Evolutionary conservation across 495 filamentous ascomycete genomes (phyloP).

Genomic region (Rhypophila decipiens): DNA sequence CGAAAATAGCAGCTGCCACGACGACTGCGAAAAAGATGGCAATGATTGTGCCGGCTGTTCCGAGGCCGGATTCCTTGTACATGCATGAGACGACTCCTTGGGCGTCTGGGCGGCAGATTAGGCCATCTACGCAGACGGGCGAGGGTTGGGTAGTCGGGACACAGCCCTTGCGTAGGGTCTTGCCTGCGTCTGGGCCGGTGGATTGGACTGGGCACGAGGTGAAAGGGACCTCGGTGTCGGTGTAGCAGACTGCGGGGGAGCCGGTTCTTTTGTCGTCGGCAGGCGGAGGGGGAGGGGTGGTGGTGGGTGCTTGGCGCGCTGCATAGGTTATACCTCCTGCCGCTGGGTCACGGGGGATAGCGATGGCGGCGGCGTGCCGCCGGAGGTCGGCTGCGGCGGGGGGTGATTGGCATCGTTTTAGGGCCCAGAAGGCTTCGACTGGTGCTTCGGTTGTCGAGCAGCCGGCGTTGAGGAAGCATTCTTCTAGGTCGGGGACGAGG

Average conservation of each 20-base stretch:
- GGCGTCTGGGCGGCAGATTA: conserved; percentile 34
- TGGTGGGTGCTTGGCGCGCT: conserved; percentile 3
- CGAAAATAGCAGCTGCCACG: conserved; percentile 20
- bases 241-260: conserved; percentile 30
- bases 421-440: conserved; percentile 26
- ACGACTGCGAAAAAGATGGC: conserved; percentile 33
- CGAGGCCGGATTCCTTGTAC: conserved; percentile 28
- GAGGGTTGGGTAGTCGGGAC: conserved; percentile 24
- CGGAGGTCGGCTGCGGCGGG: conserved; percentile 28
- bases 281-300: not conserved
- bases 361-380: conserved; percentile 11
- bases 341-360: conserved; percentile 9
- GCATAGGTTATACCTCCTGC: conserved; percentile 6
- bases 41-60: conserved; percentile 32
- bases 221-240: conserved; percentile 20
- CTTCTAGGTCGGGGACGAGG: conserved; percentile 24
- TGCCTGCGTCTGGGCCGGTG: conserved; percentile 24
- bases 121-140: conserved; percentile 35
- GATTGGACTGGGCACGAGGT: conserved; percentile 31
- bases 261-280: no score
- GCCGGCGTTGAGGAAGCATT: conserved; percentile 32
- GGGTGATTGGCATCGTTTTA: conserved; percentile 22
- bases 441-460: conserved; percentile 31
- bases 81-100: conserved; percentile 37
- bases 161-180: conserved; percentile 26